Base-by-base conservation (phyloP, 2,329 filamentous ascomycete genomes). In the Blumeriella jaapii region DNA sequence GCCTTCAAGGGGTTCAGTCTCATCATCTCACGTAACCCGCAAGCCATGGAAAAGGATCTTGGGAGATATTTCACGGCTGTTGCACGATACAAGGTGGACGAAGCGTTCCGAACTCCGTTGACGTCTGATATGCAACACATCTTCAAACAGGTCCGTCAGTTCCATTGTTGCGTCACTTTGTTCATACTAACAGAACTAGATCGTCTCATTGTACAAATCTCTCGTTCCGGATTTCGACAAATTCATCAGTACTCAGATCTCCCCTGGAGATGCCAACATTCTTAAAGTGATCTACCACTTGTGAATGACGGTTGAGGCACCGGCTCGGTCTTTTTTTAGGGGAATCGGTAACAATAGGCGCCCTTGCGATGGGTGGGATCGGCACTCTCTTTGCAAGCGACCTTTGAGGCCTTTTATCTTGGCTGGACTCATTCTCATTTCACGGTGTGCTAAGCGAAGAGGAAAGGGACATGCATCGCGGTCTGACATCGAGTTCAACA, bases 1-100 rank as follows among this genome's bases (percentile, higher is more conserved):
- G 89, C 91, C 0, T 84, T 96, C 57, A 77, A 84, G 51, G 91
- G 91, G 0, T 95, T 98, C 61, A 82, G 83, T 36, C 70, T 81
- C 48, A 71, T 93, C 30, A 82, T 96, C 3, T 71, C 82, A 42
- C 74, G 77, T 53, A 96, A 96, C 52, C 91, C 91, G 1, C 74
- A 86, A 54, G 85, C 86, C 2, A 89, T 98, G 74, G 91, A 96
- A 61, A 79, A 79, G 48, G 82, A 78, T 39, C 66, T 98, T 25
- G 67, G 80, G 22, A 73, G 81, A 38, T 93, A 91, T 61, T 93
- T 98, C 57, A 71, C 68, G 33, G 71, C 83, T 38, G 93, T 96
- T 61, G 82, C 89, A 11, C 68, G 72, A 41, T 93, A 86, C 57
- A 73, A 74, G 39, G 59, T 65, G 19, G 71, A 78, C 45, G 70